Percentiles rank a stretch among this genome's conserved stretches.
Evolutionary conservation across 108 stramenopile genomes (phyloP).

Genomic region (Pseudonitzschia multiseries): DNA sequence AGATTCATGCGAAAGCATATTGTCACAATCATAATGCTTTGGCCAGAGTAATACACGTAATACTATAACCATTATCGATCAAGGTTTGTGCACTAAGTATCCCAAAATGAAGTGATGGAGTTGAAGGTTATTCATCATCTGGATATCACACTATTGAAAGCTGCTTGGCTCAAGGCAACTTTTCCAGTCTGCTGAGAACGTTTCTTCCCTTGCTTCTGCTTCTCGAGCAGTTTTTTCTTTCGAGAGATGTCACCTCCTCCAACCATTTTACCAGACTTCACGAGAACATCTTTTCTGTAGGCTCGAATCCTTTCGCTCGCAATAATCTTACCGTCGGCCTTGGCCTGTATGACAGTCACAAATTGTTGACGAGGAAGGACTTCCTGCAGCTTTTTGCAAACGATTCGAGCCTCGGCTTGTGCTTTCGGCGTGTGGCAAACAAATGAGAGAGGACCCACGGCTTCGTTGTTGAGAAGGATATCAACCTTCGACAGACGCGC

Average conservation of each 20-base stretch:
- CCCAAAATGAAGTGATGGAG: no score
- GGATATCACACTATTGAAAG: conserved; percentile 90
- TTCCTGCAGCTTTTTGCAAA: conserved; percentile 90
- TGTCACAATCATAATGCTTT: no score
- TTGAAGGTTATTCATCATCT: neutral
- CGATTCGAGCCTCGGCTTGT: conserved; percentile 66
- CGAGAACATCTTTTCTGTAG: conserved; percentile 96
- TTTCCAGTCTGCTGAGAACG: conserved; percentile 90
- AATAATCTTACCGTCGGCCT: conserved; percentile 82
- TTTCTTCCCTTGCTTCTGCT: conserved; percentile 98
- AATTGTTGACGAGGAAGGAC: conserved; percentile 97
- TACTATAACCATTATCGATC: no score
- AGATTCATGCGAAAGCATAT: no score
- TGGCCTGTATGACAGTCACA: conserved; percentile 96
- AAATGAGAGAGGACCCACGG: conserved; percentile 91
- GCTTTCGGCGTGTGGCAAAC: conserved; percentile 88
- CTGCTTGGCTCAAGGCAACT: conserved; percentile 94
- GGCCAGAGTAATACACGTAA: no score
- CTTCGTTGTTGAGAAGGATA: conserved; percentile 89
- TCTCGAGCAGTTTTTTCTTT: conserved; percentile 98
- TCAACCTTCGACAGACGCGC: conserved; percentile 93
- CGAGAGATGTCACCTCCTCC: conserved; percentile 96
- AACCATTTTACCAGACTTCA: conserved; percentile 90
- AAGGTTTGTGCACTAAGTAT: no score
- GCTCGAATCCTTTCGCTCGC: conserved; percentile 87